Evolutionary conservation across 768 basidiomycete genomes (phyloP).

Genomic region (Astraeus odoratus): DNA sequence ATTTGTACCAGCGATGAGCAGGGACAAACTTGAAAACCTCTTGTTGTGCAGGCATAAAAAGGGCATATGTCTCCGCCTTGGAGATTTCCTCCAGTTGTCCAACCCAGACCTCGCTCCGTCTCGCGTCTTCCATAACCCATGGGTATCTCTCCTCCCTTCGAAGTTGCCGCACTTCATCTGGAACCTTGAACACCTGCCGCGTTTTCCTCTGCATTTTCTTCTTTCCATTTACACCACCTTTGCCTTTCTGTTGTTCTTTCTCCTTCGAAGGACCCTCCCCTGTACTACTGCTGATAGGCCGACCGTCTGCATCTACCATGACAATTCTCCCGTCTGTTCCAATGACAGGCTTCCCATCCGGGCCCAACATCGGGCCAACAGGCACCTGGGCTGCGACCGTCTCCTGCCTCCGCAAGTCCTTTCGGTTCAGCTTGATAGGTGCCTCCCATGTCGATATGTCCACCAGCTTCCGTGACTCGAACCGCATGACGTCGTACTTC

Average conservation of each 20-base stretch:
- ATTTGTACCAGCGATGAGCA: constrained; percentile 87
- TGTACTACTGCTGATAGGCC: constrained; percentile 45
- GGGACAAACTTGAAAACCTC: constrained; percentile 86
- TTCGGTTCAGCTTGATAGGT: constrained; percentile 85
- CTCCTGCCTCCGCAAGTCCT: constrained; percentile 58
- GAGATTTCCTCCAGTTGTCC: constrained; percentile 75
- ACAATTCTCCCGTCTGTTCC: constrained; percentile 70
- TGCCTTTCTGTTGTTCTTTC: constrained; percentile 36
- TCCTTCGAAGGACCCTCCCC: constrained; percentile 26
- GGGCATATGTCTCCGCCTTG: constrained; percentile 65
- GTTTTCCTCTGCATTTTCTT: constrained; percentile 80
- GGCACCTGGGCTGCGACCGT: constrained; percentile 37
- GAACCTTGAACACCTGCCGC: constrained; percentile 74
- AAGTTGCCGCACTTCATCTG: constrained; percentile 71
- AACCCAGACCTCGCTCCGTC: constrained; percentile 67
- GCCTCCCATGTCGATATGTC: constrained; percentile 62
- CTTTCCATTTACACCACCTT: constrained; percentile 42
- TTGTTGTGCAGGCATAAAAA: constrained; percentile 79
- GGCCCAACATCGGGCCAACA: constrained; percentile 69
- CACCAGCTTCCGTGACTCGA: constrained; percentile 66
- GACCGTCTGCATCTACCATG: constrained; percentile 76
- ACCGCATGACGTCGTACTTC: constrained; percentile 93
- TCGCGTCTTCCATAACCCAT: constrained; percentile 85
- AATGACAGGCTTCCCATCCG: constrained; percentile 79
- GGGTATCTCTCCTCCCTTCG: constrained; percentile 83